These are phyloP conservation scores for Cairneyella variabilis DNA, from an alignment of 495 filamentous ascomycete species.

Conservation along the genomic window DNA sequence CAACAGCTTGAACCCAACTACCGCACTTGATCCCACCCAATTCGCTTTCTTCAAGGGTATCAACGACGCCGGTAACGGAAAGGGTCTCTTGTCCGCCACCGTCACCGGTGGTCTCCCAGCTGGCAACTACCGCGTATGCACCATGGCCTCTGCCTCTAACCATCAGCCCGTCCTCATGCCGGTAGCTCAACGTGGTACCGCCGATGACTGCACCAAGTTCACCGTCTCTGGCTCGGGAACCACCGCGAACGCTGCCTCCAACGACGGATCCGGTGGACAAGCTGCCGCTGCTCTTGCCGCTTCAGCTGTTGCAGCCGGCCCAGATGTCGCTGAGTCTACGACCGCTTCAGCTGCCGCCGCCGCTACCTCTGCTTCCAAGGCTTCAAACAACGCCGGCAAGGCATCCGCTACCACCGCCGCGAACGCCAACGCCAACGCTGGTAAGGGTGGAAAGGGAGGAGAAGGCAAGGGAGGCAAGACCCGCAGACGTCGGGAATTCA, in stretches of 20 bases:
- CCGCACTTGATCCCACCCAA: constrained; percentile 49
- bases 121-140: constrained; percentile 62
- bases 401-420: background rate
- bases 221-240: constrained; percentile 21
- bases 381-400: background rate
- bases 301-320: constrained; percentile 15
- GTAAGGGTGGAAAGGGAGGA: background rate
- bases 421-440: background rate
- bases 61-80: constrained; percentile 65
- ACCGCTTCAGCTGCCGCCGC: background rate
- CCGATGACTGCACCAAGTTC: constrained; percentile 72
- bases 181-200: constrained; percentile 67
- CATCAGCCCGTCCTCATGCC: constrained; percentile 79
- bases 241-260: constrained; percentile 22
- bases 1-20: constrained; percentile 43
- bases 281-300: constrained; percentile 20
- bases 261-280: constrained; percentile 18
- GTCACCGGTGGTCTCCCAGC: constrained; percentile 59
- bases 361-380: constrained; percentile 1
- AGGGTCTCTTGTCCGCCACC: constrained; percentile 50
- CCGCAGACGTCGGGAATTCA: constrained; percentile 22
- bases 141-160: constrained; percentile 64
- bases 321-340: constrained; percentile 5
- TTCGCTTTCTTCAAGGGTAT: constrained; percentile 79
- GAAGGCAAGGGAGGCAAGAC: background rate